phyloP scores from a whole-genome alignment of 1,139 yeast species.

The Debaryomycetaceae sp. region DNA sequence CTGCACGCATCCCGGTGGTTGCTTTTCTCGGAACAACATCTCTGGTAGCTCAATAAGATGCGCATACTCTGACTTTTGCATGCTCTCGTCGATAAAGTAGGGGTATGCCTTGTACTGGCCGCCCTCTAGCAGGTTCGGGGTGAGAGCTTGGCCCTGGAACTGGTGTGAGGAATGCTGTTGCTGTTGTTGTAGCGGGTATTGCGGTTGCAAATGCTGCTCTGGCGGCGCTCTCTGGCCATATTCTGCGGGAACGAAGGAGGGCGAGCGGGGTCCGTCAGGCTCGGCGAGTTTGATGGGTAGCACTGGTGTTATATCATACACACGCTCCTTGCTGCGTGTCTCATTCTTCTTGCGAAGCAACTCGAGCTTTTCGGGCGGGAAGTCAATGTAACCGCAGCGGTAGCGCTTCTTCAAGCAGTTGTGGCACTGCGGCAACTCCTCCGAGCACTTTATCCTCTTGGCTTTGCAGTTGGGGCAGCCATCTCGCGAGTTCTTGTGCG shows the following conservation, averaged over 20 bases:
- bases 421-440: conserved; percentile 39
- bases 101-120: background rate
- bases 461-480: conserved; percentile 46
- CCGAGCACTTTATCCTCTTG: conserved; percentile 41
- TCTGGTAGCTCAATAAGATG: no score
- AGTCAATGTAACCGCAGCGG: conserved; percentile 43
- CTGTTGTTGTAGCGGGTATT: conserved; percentile 1
- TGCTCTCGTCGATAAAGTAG: no score
- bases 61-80: no score
- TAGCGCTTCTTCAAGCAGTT: conserved; percentile 36
- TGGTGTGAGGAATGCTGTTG: background rate
- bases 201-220: conserved; percentile 4
- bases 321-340: conserved; percentile 12
- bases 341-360: conserved; percentile 31
- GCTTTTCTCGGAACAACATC: no score
- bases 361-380: conserved; percentile 34
- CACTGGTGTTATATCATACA: conserved; percentile 2
- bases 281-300: background rate
- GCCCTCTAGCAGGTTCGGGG: background rate
- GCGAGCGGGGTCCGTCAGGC: background rate
- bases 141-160: background rate
- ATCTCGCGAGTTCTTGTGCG: conserved; percentile 44
- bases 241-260: conserved; percentile 1
- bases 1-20: no score
- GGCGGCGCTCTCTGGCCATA: background rate